A percentile compares a stretch with the other conserved stretches of the same genome.
These are phyloP conservation scores for Climacium dendroides DNA, from an alignment of 225 moss, liverwort and hornwort genomes.

Conservation along the genomic window DNA sequence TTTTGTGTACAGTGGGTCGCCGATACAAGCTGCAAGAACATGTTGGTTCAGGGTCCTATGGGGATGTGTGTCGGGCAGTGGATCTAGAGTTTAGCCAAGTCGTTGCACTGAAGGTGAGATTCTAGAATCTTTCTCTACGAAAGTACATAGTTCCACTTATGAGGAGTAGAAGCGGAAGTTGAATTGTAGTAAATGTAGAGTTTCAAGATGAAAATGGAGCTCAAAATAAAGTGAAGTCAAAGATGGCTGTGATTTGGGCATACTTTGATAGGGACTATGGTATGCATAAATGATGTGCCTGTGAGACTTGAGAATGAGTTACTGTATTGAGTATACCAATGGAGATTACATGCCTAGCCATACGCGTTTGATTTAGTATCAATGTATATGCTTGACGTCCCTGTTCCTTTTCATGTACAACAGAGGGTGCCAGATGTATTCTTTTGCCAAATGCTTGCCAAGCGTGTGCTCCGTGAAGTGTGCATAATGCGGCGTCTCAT, in stretches of 20 bases:
- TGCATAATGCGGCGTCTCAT: slow-evolving; percentile 91
- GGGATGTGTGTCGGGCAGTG: slow-evolving; percentile 77
- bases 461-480: slow-evolving; percentile 92
- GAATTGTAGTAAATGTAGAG: not conserved
- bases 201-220: not conserved
- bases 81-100: slow-evolving; percentile 58
- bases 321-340: not conserved
- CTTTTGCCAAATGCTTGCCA: slow-evolving; percentile 88
- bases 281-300: not conserved
- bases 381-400: not conserved
- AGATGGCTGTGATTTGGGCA: not conserved
- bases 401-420: not conserved
- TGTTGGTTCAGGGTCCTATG: slow-evolving; percentile 88
- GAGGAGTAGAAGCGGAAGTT: not conserved
- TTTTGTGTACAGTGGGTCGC: slow-evolving; percentile 45
- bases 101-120: slow-evolving; percentile 75
- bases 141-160: not conserved
- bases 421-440: slow-evolving; percentile 91
- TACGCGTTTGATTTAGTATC: not conserved
- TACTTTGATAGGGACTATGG: not conserved
- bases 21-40: slow-evolving; percentile 72
- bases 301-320: not conserved
- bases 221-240: not conserved
- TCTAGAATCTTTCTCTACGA: not conserved
- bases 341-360: not conserved